Evolutionary conservation across 441 rosid species (phyloP), one percentile per base, ranked within the genome.

Genomic region (Kokia cookei): DNA sequence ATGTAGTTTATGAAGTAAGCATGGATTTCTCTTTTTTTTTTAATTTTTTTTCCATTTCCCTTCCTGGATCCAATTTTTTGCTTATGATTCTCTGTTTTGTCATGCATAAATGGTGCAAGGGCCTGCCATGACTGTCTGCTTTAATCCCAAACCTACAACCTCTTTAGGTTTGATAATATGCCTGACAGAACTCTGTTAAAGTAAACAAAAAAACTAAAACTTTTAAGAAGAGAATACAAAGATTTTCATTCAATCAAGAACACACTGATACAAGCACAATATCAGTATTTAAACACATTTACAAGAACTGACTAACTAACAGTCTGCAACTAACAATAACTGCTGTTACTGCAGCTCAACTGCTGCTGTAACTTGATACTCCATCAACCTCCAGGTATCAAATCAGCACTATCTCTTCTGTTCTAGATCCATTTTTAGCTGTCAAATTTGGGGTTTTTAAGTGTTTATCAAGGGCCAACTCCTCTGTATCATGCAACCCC

Each of bases 391-490:
- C 47, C 37, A 17, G 70, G 70, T 22, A 65, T 65, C 22, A 37
- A 40, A 17, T 37, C 26, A 29, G 13, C 14, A 9, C 65, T 1
- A 29, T 29, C 17, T 12, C 65, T 60, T 37, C 3, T 3, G 4
- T 60, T 60, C 65, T 32, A 32, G 35, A 32, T 15, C 12, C 17
- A 13, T 15, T 50, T 50, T 50, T 50, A 1, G 15, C 4, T 22
- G 14, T 27, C 14, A 19, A 24, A 29, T 12, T 19, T 32, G 35
- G 6, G 57, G 43, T 70, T 72, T 54, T 72, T 54, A 81, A 84
- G 83, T 26, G 72, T 77, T 37, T 89, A 85, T 27, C 85, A 83
- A 73, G 91, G 14, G 27, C 48, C 84, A 14, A 93, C 90, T 2
- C 86, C 86, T 0, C 91, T 86, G 17, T 83, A 32, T 82, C 83